A percentile compares a stretch with the other conserved stretches of the same genome.
Conservation (phyloP, 2,329 filamentous ascomycete species). For the Cercospora citrullina region DNA sequence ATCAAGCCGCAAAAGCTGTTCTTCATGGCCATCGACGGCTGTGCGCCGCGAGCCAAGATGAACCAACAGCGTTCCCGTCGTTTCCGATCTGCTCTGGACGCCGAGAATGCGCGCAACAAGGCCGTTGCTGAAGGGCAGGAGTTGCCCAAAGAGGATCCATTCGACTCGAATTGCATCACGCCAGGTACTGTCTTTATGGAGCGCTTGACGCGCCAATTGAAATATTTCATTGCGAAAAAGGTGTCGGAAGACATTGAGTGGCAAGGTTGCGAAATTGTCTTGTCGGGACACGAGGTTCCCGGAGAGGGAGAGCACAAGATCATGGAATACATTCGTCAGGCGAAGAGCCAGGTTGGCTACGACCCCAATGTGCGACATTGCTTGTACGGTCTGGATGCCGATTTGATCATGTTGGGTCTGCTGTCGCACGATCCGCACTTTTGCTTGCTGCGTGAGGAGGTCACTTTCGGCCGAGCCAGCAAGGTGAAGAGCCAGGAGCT, state of each 20-base stretch:
- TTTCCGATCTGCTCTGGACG: constrained; percentile 91
- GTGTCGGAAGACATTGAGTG: constrained; percentile 95
- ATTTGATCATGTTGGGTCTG: constrained; percentile 97
- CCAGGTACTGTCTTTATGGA: constrained; percentile 98
- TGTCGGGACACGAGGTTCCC: constrained; percentile 96
- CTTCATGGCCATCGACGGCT: constrained; percentile 99
- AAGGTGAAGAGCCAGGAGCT: constrained; percentile 92
- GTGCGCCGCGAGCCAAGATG: constrained; percentile 98
- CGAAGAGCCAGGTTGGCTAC: constrained; percentile 92
- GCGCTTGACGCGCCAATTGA: constrained; percentile 86
- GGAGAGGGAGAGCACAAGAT: constrained; percentile 99
- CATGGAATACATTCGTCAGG: constrained; percentile 99
- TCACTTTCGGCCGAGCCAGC: constrained; percentile 88
- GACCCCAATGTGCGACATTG: constrained; percentile 93
- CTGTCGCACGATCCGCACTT: constrained; percentile 98
- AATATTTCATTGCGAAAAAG: constrained; percentile 99
- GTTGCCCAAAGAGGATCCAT: constrained; percentile 91
- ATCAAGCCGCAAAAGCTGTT: constrained; percentile 98
- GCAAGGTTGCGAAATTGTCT: constrained; percentile 93
- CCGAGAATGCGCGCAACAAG: constrained; percentile 86
- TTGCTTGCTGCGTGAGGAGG: constrained; percentile 92
- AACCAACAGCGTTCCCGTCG: constrained; percentile 96
- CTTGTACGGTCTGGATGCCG: constrained; percentile 93
- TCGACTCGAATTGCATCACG: constrained; percentile 99
- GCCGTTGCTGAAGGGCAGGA: constrained; percentile 85